Evolutionary conservation across 2,329 filamentous ascomycete genomes (phyloP).

Genomic region (Aspergillus phoenicis): DNA sequence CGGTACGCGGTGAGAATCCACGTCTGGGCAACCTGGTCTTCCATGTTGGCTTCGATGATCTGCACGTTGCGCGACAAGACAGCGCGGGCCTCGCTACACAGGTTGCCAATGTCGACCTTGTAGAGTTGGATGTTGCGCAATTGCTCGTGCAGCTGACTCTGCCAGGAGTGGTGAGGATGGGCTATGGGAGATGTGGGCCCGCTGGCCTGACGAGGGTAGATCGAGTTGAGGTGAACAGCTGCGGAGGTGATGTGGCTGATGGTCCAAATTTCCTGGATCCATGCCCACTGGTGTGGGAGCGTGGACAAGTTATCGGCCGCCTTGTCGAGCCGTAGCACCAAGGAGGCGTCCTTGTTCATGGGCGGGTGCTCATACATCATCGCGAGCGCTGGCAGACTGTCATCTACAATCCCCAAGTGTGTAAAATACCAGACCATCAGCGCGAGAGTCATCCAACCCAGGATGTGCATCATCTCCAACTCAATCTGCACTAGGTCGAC

Average conservation of each 20-base stretch:
- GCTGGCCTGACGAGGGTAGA: not conserved
- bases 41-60: conserved; percentile 1
- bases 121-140: conserved; percentile 1
- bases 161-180: not conserved
- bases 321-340: not conserved
- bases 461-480: not conserved
- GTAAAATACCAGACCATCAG: conserved; percentile 2
- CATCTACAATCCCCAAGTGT: not conserved
- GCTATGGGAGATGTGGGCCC: not conserved
- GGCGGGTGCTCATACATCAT: conserved; percentile 1
- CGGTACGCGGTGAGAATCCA: not conserved
- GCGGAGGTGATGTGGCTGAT: conserved; percentile 3
- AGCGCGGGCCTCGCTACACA: not conserved
- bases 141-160: not conserved
- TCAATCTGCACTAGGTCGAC: not conserved
- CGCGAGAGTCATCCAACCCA: not conserved
- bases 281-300: not conserved
- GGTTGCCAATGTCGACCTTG: not conserved
- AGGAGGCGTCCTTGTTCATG: not conserved
- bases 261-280: conserved; percentile 2
- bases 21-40: not conserved
- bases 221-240: not conserved
- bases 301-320: conserved; percentile 1
- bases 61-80: not conserved
- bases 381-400: not conserved